Conservation (phyloP, 225 moss, liverwort and hornwort species). For the Pseudoscleropodium purum region DNA sequence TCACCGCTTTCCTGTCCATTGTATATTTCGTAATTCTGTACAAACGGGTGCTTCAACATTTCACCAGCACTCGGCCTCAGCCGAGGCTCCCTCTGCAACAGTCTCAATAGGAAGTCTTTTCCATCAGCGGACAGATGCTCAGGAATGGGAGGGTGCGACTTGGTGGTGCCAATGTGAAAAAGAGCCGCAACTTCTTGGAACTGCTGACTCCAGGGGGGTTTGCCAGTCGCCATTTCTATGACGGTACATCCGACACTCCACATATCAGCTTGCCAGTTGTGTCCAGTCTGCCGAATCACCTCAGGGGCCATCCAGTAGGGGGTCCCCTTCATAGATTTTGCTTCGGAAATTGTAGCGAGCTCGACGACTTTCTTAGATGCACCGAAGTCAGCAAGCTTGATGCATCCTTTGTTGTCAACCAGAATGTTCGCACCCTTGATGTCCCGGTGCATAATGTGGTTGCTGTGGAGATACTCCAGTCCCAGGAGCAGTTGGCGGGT, state of each 20-base stretch:
- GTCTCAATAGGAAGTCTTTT: constrained; percentile 73
- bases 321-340: constrained; percentile 62
- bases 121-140: constrained; percentile 75
- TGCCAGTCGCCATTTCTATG: constrained; percentile 66
- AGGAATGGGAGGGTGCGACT: constrained; percentile 90
- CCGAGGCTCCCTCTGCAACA: constrained; percentile 87
- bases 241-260: constrained; percentile 66
- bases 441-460: constrained; percentile 91
- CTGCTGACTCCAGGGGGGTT: constrained; percentile 66
- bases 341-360: constrained; percentile 61
- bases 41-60: constrained; percentile 67
- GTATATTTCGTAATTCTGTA: constrained; percentile 33
- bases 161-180: constrained; percentile 96
- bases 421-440: constrained; percentile 96
- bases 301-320: constrained; percentile 70
- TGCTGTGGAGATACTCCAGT: constrained; percentile 85
- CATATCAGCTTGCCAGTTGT: constrained; percentile 72
- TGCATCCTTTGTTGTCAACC: constrained; percentile 94
- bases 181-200: constrained; percentile 96
- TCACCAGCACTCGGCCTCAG: constrained; percentile 76
- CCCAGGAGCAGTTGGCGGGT: constrained; percentile 88
- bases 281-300: constrained; percentile 64
- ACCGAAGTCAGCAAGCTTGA: constrained; percentile 90
- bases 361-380: constrained; percentile 82
- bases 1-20: constrained; percentile 31